Evolutionary conservation across 306 rosid genomes (phyloP).

Genomic region (Trifolium pratense): DNA sequence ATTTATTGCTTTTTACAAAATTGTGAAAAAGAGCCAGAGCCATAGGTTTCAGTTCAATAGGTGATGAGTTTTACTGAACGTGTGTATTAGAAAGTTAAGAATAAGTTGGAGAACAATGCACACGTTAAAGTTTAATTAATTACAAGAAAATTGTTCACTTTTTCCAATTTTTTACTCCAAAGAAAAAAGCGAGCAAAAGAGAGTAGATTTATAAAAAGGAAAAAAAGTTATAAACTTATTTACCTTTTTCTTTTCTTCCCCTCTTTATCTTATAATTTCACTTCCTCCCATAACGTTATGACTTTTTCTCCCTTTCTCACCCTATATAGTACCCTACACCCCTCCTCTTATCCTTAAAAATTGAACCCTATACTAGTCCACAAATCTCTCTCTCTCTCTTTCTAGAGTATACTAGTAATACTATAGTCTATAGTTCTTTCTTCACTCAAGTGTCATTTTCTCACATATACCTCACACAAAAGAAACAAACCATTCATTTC

Average conservation of each 20-base stretch:
- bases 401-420: constrained; percentile 28
- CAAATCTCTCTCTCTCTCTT: constrained; percentile 41
- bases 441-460: constrained; percentile 89
- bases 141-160: constrained; percentile 8
- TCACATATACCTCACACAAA: constrained; percentile 92
- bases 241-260: constrained; percentile 41
- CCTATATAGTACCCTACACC: constrained; percentile 46
- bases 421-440: constrained; percentile 11
- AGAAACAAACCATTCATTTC: constrained; percentile 82
- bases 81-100: constrained; percentile 43
- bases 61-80: constrained; percentile 32
- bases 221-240: constrained; percentile 44
- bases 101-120: constrained; percentile 61
- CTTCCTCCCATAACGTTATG: constrained; percentile 33
- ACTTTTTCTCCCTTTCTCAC: constrained; percentile 51
- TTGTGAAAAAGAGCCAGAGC: constrained; percentile 40
- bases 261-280: constrained; percentile 36
- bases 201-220: constrained; percentile 42
- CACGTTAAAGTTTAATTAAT: constrained; percentile 49
- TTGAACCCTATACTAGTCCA: constrained; percentile 49
- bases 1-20: constrained; percentile 4
- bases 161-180: constrained; percentile 37
- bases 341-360: background rate
- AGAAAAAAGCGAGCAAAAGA: constrained; percentile 23
- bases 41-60: constrained; percentile 44